Conservation (phyloP, 75 land plant species). For the Sequoiadendron giganteum region DNA sequence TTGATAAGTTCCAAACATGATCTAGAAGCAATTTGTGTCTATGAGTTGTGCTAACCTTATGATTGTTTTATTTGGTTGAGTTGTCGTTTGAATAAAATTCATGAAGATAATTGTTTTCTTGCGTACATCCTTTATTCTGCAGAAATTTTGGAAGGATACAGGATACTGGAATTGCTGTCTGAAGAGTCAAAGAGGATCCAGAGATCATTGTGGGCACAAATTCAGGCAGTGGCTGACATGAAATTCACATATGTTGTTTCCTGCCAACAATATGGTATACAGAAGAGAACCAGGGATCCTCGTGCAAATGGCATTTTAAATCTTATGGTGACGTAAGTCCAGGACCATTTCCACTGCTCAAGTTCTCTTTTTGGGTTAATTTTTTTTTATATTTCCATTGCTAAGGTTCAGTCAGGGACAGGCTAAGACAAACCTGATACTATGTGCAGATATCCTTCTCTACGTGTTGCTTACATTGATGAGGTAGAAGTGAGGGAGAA, state of each 20-base stretch:
- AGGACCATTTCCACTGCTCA: neutral
- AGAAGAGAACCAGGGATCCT: conserved; percentile 60
- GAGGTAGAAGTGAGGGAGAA: conserved; percentile 69
- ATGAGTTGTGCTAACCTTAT: neutral
- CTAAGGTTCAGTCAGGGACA: neutral
- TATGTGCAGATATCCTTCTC: conserved; percentile 45
- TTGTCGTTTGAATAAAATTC: neutral
- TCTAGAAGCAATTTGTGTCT: neutral
- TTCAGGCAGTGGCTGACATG: conserved; percentile 91
- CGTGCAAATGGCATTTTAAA: conserved; percentile 73
- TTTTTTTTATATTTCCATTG: no score
- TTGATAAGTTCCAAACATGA: neutral
- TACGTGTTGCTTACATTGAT: conserved; percentile 94
- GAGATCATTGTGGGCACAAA: conserved; percentile 63
- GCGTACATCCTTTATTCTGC: neutral
- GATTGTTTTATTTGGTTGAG: neutral
- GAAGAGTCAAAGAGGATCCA: conserved; percentile 18
- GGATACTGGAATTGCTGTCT: neutral
- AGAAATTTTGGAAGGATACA: conserved; percentile 14
- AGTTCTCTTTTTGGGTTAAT: neutral
- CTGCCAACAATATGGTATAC: conserved; percentile 77
- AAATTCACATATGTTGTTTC: conserved; percentile 91
- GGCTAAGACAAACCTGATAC: conserved; percentile 17
- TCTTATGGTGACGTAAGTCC: conserved; percentile 66
- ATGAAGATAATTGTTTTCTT: neutral